Conservation (phyloP, 768 basidiomycete species). For the Kockovaella imperatae region DNA sequence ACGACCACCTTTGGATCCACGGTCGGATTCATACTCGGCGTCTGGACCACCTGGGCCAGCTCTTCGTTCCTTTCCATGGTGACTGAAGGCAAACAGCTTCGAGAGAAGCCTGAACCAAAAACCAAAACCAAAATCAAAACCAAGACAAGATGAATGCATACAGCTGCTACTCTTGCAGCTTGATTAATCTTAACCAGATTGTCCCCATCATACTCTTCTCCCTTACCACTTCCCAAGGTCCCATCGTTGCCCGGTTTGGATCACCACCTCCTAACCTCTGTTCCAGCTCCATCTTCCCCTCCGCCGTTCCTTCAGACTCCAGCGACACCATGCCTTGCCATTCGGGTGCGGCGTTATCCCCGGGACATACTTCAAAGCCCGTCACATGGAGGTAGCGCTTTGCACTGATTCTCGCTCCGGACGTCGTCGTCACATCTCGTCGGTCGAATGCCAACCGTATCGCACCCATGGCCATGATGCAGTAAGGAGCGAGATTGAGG, state of each 20-base stretch:
- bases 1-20: conserved; percentile 24
- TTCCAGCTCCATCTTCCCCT: conserved; percentile 39
- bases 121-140: conserved; percentile 1
- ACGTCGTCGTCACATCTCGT: conserved; percentile 39
- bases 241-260: conserved; percentile 13
- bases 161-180: conserved; percentile 1
- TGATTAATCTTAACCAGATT: conserved; percentile 40
- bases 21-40: conserved; percentile 30
- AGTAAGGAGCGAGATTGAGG: conserved; percentile 41
- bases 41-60: conserved; percentile 15
- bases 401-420: conserved; percentile 39
- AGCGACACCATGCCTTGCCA: conserved; percentile 44
- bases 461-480: conserved; percentile 17
- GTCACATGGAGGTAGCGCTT: conserved; percentile 45
- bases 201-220: conserved; percentile 41
- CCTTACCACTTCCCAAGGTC: conserved; percentile 44
- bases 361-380: conserved; percentile 32
- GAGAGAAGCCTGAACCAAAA: neutral
- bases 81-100: neutral
- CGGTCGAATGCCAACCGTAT: conserved; percentile 41
- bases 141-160: neutral
- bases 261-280: conserved; percentile 22
- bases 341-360: conserved; percentile 13
- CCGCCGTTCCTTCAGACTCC: conserved; percentile 44
- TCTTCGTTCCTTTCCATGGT: conserved; percentile 11